phyloP scores from a whole-genome alignment of 208 protist species.

The Wallacemonas sp. region DNA sequence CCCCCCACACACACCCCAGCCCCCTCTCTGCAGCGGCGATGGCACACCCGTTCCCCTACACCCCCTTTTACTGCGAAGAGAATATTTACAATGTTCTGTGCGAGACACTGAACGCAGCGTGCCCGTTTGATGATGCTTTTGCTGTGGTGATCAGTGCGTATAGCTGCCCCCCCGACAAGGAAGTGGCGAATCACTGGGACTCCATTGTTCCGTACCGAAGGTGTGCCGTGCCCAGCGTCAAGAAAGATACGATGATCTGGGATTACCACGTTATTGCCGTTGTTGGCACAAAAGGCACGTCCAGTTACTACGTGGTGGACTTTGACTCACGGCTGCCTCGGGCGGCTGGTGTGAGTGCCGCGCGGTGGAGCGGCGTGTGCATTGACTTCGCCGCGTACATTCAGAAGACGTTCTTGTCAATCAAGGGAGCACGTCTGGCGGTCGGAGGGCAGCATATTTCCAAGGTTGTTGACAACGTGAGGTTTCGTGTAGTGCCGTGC shows the following conservation, averaged over 20 bases:
- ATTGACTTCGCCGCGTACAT: conserved; percentile 26
- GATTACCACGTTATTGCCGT: conserved; percentile 47
- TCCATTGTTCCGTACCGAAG: conserved; percentile 35
- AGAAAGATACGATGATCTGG: conserved; percentile 26
- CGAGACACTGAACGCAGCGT: background rate
- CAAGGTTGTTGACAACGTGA: conserved; percentile 18
- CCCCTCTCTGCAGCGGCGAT: background rate
- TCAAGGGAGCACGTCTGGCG: background rate
- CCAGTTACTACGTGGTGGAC: conserved; percentile 32
- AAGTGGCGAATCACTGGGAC: conserved; percentile 25
- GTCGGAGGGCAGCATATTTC: background rate
- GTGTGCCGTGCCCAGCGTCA: conserved; percentile 7
- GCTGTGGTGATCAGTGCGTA: conserved; percentile 42
- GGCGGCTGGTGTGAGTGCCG: background rate
- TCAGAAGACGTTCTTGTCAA: conserved; percentile 17
- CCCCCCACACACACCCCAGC: background rate
- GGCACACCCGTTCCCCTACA: conserved; percentile 12
- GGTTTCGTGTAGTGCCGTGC: conserved; percentile 25
- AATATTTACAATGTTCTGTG: conserved; percentile 32
- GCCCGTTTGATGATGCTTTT: conserved; percentile 26
- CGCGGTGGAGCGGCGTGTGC: conserved; percentile 19
- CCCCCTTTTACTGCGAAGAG: conserved; percentile 42
- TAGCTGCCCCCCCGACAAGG: background rate
- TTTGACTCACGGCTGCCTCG: conserved; percentile 25
- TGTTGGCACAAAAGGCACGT: background rate